Evolutionary conservation across 2,329 filamentous ascomycete species (phyloP).

Genomic region (Paecilomyces fulvus): DNA sequence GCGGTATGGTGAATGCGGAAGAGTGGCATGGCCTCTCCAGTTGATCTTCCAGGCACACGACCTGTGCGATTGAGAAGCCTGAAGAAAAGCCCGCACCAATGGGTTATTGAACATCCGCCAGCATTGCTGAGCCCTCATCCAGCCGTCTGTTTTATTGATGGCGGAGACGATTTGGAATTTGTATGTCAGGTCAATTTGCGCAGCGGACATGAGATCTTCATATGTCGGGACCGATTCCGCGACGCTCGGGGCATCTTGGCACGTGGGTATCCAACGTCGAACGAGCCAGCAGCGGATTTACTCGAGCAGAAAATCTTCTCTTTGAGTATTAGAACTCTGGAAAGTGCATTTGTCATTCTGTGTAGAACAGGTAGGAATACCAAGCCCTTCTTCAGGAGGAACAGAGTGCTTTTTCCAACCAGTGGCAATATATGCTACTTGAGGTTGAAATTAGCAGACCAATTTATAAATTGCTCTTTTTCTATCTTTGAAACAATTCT

Average conservation of each 20-base stretch:
- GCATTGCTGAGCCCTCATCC: slow-evolving; percentile 23
- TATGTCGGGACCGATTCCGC: not conserved
- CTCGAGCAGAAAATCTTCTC: not conserved
- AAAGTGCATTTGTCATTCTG: too few relatives aligned
- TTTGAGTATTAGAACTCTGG: too few relatives aligned
- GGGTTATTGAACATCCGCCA: slow-evolving; percentile 5
- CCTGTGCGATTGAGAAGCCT: not conserved
- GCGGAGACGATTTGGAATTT: not conserved
- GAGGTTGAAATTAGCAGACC: too few relatives aligned
- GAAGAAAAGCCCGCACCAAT: slow-evolving; percentile 6
- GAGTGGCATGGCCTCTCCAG: slow-evolving; percentile 1
- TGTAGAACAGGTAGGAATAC: too few relatives aligned
- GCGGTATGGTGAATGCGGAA: slow-evolving; percentile 11
- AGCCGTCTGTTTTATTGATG: slow-evolving; percentile 25
- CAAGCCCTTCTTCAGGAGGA: too few relatives aligned
- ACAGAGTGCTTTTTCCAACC: too few relatives aligned
- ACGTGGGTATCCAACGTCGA: not conserved
- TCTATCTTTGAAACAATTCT: too few relatives aligned
- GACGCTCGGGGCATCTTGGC: not conserved
- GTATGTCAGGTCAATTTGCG: not conserved
- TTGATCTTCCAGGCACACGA: not conserved
- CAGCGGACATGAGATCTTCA: slow-evolving; percentile 39
- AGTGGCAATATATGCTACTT: too few relatives aligned
- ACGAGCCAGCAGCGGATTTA: not conserved
- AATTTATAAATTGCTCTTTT: too few relatives aligned